Base-by-base conservation (phyloP, 1,284 basidiomycete species). In the Ceratobasidium sp. region DNA sequence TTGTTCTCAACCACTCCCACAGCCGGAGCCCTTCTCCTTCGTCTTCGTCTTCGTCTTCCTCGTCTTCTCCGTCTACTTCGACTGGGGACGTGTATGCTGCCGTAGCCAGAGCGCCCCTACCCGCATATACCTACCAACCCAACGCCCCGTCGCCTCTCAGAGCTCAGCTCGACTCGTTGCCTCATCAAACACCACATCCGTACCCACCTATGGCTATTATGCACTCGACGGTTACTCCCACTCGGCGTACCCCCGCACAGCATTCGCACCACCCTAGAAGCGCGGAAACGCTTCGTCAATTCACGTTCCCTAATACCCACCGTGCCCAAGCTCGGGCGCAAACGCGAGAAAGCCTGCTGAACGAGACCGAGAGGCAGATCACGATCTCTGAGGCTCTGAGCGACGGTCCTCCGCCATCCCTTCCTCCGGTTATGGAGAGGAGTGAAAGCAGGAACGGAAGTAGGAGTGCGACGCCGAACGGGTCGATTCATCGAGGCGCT, bases 41-140 rank as follows among this genome's bases (percentile, higher is more conserved):
- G 11, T 56, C 67, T 29, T 31, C 56, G 3, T 33, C 57, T 19
- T 56, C 33, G 14, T 19, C 36, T 29, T 50, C 56, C 15, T 47
- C 41, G 27, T 27, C 66, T 14, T 71, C 66, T 36, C 31, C 51
- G 24, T 36, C 64, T 8, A 47, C 66, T 24, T 48, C 56, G 19
- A 33, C 27, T 27, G n/a, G 11, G 9, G 41, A 44, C 14, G 9
- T n/a, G 5, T 71, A 71, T 36, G 24, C 54, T 2, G 44, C 67
- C n/a, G 22, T n/a, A 22, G 41, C 67, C 22, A 27, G 27, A 19
- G 41, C 67, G 24, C 67, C 67, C 24, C 1, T 69, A 22, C 67
- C 67, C 31, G 67, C 67, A 59, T 59, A 71, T 29, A 59, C 53
- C 50, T 59, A 71, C n/a, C 67, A 59, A 27, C 67, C 67, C n/a